A percentile compares a stretch with the other conserved stretches of the same genome.
These are phyloP conservation scores for Lipomyces yamadae DNA, from an alignment of 805 yeast species.

Conservation along the genomic window DNA sequence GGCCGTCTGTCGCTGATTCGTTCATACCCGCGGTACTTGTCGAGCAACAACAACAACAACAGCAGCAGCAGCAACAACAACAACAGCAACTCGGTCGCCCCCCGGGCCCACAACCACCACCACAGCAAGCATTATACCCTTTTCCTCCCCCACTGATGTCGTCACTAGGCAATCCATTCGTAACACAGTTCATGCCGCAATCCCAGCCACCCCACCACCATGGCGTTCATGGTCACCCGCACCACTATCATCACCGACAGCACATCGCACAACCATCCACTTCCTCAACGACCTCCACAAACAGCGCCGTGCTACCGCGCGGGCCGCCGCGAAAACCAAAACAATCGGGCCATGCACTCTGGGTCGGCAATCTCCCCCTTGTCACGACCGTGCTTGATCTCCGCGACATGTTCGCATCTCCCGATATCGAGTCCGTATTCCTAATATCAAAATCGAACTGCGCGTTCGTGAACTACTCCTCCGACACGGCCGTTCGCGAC, in stretches of 20 bases:
- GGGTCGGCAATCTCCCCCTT: constrained; percentile 53
- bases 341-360: constrained; percentile 50
- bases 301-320: constrained; percentile 40
- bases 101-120: constrained; percentile 1
- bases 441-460: constrained; percentile 50
- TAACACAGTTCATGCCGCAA: constrained; percentile 1
- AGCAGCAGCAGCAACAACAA: constrained; percentile 11
- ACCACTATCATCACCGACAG: constrained; percentile 15
- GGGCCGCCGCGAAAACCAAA: constrained; percentile 52
- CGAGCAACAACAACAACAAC: constrained; percentile 13
- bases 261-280: constrained; percentile 5
- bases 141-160: not conserved
- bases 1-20: constrained; percentile 9
- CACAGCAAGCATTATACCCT: constrained; percentile 3
- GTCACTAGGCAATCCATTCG: constrained; percentile 5
- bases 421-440: constrained; percentile 47
- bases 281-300: constrained; percentile 7
- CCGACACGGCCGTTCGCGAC: constrained; percentile 43
- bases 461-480: constrained; percentile 50
- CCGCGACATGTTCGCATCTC: constrained; percentile 47
- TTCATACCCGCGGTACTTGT: constrained; percentile 6
- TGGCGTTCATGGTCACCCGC: constrained; percentile 1
- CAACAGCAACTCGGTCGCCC: constrained; percentile 7
- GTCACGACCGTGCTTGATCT: constrained; percentile 47
- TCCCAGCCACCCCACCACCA: constrained; percentile 16